Conservation (phyloP, 441 rosid species). For the Croton laevigatus region DNA sequence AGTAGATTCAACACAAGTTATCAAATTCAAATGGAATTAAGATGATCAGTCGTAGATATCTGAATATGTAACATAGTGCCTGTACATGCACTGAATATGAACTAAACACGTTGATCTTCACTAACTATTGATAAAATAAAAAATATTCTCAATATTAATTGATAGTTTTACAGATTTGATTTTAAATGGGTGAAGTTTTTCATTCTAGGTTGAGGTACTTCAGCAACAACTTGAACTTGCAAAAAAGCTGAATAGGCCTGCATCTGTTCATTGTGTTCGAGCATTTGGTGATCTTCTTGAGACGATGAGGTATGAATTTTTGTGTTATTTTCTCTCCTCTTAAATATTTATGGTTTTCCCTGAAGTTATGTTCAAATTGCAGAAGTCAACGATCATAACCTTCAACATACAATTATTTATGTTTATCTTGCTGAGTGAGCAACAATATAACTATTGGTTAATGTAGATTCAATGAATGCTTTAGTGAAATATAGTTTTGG, state of each 20-base stretch:
- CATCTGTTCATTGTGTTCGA: constrained; percentile 80
- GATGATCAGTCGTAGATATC: background rate
- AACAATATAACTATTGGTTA: background rate
- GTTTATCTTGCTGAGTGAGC: background rate
- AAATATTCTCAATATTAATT: background rate
- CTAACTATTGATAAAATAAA: background rate
- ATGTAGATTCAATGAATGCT: background rate
- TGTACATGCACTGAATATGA: background rate
- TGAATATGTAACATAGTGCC: background rate
- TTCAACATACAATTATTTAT: background rate
- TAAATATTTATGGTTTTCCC: background rate
- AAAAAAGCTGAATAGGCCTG: constrained; percentile 71
- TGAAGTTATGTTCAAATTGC: background rate
- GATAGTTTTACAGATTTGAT: background rate
- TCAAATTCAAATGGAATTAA: background rate
- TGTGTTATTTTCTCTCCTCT: constrained; percentile 7
- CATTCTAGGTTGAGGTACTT: constrained; percentile 60
- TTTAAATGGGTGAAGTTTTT: constrained; percentile 7
- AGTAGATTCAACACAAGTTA: background rate
- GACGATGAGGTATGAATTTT: constrained; percentile 55
- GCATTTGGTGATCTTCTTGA: constrained; percentile 80
- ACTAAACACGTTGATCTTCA: background rate
- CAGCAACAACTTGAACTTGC: constrained; percentile 79
- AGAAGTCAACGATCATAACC: background rate
- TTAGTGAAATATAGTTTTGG: background rate